Evolutionary conservation across 768 basidiomycete genomes (phyloP).

Genomic region (Psilocybe cubensis): DNA sequence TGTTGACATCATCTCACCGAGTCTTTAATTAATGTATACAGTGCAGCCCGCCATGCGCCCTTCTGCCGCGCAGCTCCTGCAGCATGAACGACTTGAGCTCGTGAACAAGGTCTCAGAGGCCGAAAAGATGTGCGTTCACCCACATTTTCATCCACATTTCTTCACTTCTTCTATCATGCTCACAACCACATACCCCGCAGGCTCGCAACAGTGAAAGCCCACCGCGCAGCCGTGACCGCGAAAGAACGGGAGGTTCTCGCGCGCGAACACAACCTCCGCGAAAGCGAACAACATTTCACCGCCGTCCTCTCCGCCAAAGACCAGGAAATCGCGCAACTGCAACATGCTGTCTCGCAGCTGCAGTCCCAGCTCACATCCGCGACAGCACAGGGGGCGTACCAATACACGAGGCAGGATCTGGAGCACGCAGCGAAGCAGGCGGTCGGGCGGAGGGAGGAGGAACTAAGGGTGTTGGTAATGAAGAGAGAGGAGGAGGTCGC

Average conservation of each 20-base stretch:
- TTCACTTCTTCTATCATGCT: slow-evolving; percentile 2
- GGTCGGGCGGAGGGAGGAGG: slow-evolving; percentile 66
- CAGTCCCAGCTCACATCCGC: neutral
- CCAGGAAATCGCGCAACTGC: slow-evolving; percentile 55
- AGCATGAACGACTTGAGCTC: slow-evolving; percentile 76
- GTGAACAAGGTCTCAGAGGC: slow-evolving; percentile 75
- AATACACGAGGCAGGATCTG: slow-evolving; percentile 27
- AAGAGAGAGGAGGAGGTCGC: slow-evolving; percentile 76
- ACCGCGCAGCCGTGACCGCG: slow-evolving; percentile 55
- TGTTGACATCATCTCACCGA: neutral
- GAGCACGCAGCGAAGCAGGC: slow-evolving; percentile 59
- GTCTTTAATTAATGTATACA: neutral
- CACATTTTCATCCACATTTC: neutral
- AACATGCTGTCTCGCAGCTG: slow-evolving; percentile 46
- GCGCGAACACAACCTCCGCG: slow-evolving; percentile 57
- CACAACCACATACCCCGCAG: no score
- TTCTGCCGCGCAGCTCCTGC: slow-evolving; percentile 78
- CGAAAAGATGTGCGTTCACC: slow-evolving; percentile 67
- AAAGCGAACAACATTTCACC: slow-evolving; percentile 57
- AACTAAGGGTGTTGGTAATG: slow-evolving; percentile 64
- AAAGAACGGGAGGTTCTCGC: slow-evolving; percentile 68
- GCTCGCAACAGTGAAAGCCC: slow-evolving; percentile 64
- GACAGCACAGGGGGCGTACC: slow-evolving; percentile 32
- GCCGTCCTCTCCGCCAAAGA: slow-evolving; percentile 60
- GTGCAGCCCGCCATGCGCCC: slow-evolving; percentile 84